Evolutionary conservation across 129 eudicot genomes (phyloP).

Genomic region (Centella asiatica): DNA sequence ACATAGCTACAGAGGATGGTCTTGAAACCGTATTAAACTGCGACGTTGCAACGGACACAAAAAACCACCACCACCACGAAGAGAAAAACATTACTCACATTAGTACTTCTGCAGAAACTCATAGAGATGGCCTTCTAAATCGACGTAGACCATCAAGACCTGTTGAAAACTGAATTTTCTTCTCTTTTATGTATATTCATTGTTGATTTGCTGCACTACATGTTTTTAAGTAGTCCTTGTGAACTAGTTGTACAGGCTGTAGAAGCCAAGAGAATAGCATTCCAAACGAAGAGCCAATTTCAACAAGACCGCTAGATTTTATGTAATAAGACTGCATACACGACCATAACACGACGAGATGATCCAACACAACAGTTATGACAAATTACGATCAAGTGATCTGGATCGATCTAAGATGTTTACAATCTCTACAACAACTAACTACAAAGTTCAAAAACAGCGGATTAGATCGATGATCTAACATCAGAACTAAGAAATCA

Average conservation of each 20-base stretch:
- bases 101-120: not conserved
- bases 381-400: too few relatives aligned
- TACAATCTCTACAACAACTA: too few relatives aligned
- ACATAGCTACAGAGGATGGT: constrained; percentile 30
- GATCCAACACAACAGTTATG: too few relatives aligned
- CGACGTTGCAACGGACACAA: constrained; percentile 18
- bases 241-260: not conserved
- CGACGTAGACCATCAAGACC: not conserved
- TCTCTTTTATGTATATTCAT: not conserved
- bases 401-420: too few relatives aligned
- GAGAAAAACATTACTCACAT: not conserved
- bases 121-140: not conserved
- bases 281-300: too few relatives aligned
- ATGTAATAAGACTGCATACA: too few relatives aligned
- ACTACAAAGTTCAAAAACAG: not conserved
- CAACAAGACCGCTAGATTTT: too few relatives aligned
- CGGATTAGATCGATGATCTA: not conserved
- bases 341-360: too few relatives aligned
- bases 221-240: not conserved
- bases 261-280: too few relatives aligned
- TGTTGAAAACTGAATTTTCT: not conserved
- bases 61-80: not conserved
- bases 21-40: constrained; percentile 44
- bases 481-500: not conserved
- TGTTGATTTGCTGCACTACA: not conserved